Base-by-base conservation (phyloP, 805 yeast species). In the Saturnispora diversa region DNA sequence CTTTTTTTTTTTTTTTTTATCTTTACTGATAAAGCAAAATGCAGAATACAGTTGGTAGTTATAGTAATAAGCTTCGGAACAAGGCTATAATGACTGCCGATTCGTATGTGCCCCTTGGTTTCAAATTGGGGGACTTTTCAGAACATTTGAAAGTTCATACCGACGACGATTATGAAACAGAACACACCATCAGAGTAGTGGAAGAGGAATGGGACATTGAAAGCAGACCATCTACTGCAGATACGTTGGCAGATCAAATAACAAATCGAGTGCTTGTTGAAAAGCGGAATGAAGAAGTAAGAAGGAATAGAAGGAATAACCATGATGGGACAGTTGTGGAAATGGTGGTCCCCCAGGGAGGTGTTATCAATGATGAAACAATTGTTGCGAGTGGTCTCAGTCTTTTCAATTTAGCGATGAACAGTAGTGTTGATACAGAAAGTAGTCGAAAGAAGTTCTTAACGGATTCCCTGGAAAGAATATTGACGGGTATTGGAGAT, bases 321-420 rank as follows among this genome's bases (percentile, higher is more conserved):
- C 21, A 17, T 20, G 40, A 25, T 19, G 39, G 16, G 11, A 19
- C 37, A 15, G 37, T 40, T 2, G 40, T 41, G 23, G 47, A 39
- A 24, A 37, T 36, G 27, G 45, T 8, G 40, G 36, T 21, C 19
- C 46, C 31, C 37, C 35, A 26, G n/a, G 22, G 23, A 27, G 23
- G 7, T 15, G 20, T 21, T 20, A 20, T 30, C 10, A 22, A 23
- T 13, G 45, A 31, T 12, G 35, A 26, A 16, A 38, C 37, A 6
- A n/a, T 33, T n/a, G 24, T 50, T 2, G 37, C 41, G 7, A 42
- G 38, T 16, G 51, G 53, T 5, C 30, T 54, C 12, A 43, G 44
- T 15, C 36, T 53, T 11, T 39, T 55, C 15, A 46, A 46, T 34
- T 29, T 47, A 27, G 31, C 54, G 6, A 40, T 51, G 7, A 45